These are phyloP conservation scores for Fonsecaea pugnacius DNA, from an alignment of 2,329 filamentous ascomycete genomes.

Conservation along the genomic window DNA sequence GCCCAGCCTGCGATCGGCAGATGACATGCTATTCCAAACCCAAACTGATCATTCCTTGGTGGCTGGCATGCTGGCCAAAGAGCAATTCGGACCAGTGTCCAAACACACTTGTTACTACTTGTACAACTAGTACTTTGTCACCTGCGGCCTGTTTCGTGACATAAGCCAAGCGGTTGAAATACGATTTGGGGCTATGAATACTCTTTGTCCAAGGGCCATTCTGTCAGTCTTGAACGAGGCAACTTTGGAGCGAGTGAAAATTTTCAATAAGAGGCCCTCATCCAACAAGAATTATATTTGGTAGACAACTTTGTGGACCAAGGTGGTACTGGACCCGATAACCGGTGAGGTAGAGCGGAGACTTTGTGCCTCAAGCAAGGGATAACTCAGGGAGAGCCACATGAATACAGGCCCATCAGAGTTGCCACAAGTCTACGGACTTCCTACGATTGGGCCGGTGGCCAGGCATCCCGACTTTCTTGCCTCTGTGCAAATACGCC, in stretches of 20 bases:
- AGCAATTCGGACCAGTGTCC: background rate
- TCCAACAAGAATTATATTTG: background rate
- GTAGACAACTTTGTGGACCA: constrained; percentile 5
- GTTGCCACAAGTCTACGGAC: constrained; percentile 12
- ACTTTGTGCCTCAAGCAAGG: constrained; percentile 7
- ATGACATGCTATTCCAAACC: constrained; percentile 17
- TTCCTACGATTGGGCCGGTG: background rate
- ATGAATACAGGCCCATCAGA: constrained; percentile 8
- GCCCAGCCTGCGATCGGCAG: constrained; percentile 21
- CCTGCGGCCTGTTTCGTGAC: background rate
- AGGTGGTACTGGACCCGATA: constrained; percentile 5
- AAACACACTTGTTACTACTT: background rate
- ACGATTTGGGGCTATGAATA: background rate
- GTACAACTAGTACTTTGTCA: background rate
- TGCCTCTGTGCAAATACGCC: background rate
- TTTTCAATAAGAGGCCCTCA: background rate
- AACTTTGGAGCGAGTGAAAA: background rate
- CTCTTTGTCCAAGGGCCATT: background rate
- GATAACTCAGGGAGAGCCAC: constrained; percentile 3
- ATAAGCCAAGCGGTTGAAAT: background rate
- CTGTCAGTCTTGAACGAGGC: background rate
- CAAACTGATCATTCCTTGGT: constrained; percentile 10
- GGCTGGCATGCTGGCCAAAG: background rate
- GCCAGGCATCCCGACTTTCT: background rate
- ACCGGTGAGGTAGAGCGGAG: constrained; percentile 2